phyloP scores from a whole-genome alignment of 164 flowering plant genomes.

The Tinospora cordifolia region DNA sequence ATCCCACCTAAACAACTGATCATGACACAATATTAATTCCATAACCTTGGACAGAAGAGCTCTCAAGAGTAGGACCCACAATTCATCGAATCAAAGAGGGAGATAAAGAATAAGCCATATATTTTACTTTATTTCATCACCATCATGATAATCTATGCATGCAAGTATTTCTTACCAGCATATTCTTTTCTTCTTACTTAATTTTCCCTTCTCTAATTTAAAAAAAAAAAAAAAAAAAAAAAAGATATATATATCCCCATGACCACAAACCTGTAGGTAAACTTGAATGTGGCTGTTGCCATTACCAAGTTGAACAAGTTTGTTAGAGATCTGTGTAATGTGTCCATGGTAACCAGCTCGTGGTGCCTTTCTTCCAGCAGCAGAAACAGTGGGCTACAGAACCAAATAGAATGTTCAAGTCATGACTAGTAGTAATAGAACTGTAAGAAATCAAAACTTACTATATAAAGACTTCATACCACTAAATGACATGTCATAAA shows the following conservation, averaged over 20 bases:
- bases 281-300: slow-evolving; percentile 47
- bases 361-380: slow-evolving; percentile 53
- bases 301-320: slow-evolving; percentile 62
- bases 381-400: slow-evolving; percentile 73
- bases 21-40: neutral
- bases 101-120: too few species aligned
- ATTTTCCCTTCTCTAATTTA: neutral
- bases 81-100: too few species aligned
- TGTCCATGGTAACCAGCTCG: slow-evolving; percentile 82
- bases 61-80: too few species aligned
- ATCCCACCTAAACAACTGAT: too few species aligned
- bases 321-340: slow-evolving; percentile 79
- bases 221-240: too few species aligned
- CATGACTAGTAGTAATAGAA: neutral
- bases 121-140: too few species aligned
- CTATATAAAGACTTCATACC: neutral
- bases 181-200: neutral
- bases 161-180: too few species aligned
- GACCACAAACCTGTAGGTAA: slow-evolving; percentile 52
- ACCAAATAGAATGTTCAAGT: neutral
- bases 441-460: neutral
- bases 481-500: neutral
- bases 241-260: neutral
- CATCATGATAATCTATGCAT: too few species aligned
- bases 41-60: too few species aligned